Conservation (phyloP, 2,329 filamentous ascomycete genomes). For the Alternaria triticimaculans region DNA sequence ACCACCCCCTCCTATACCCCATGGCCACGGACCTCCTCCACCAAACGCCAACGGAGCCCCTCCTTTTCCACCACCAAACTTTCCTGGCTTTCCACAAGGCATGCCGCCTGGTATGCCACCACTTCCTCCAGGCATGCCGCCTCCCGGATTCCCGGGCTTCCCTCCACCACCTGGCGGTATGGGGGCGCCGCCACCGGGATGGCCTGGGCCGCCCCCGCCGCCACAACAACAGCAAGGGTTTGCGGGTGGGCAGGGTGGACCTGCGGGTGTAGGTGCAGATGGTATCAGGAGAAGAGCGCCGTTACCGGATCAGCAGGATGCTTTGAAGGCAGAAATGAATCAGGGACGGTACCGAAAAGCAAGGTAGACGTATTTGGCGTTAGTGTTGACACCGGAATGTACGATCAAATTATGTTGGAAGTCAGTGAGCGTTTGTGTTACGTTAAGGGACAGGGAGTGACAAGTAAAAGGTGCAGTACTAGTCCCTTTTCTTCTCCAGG, state of each 20-base stretch:
- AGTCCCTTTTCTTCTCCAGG: neutral
- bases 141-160: slow-evolving; percentile 24
- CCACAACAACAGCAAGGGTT: slow-evolving; percentile 22
- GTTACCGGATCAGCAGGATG: slow-evolving; percentile 83
- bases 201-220: slow-evolving; percentile 5
- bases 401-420: neutral
- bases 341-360: slow-evolving; percentile 56
- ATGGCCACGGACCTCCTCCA: slow-evolving; percentile 27
- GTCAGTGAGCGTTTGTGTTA: neutral
- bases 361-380: slow-evolving; percentile 11
- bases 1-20: slow-evolving; percentile 45
- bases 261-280: slow-evolving; percentile 22
- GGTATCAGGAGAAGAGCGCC: slow-evolving; percentile 62
- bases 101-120: slow-evolving; percentile 31
- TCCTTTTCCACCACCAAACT: slow-evolving; percentile 36
- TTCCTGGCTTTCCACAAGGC: slow-evolving; percentile 31
- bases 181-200: slow-evolving; percentile 22
- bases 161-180: slow-evolving; percentile 21
- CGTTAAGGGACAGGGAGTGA: neutral
- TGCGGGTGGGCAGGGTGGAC: slow-evolving; percentile 35
- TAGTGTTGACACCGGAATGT: neutral
- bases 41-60: slow-evolving; percentile 24
- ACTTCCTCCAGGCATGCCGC: slow-evolving; percentile 34
- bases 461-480: neutral
- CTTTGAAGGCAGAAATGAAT: slow-evolving; percentile 77